A percentile compares a stretch with the other conserved stretches of the same genome.
These are phyloP conservation scores for Cyberlindnera nakhonratchasimensis DNA, from an alignment of 805 yeast genomes.

Conservation along the genomic window DNA sequence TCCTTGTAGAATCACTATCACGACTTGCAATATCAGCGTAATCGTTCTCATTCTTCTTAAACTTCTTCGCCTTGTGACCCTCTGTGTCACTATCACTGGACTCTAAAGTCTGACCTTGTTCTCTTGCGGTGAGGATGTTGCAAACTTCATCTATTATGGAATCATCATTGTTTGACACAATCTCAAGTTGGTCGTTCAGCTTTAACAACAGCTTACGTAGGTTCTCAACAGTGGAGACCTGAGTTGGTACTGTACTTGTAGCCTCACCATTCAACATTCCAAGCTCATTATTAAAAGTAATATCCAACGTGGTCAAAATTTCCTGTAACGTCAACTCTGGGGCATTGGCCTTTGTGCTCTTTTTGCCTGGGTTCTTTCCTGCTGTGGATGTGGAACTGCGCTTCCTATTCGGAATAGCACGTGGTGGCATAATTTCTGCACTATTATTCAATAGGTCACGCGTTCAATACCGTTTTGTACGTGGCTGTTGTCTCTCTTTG, in stretches of 20 bases:
- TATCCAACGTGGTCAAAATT: constrained; percentile 47
- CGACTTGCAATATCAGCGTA: neutral
- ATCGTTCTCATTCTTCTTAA: neutral
- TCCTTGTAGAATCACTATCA: neutral
- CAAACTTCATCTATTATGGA: constrained; percentile 17
- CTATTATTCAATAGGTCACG: too few relatives aligned
- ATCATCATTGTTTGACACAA: constrained; percentile 29
- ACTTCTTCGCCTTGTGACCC: constrained; percentile 5
- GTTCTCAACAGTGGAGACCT: constrained; percentile 19
- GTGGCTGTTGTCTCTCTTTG: too few relatives aligned
- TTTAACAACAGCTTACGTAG: constrained; percentile 39
- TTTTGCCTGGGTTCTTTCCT: constrained; percentile 28
- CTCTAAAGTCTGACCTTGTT: neutral
- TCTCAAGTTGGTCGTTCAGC: constrained; percentile 36
- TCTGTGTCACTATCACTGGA: constrained; percentile 3
- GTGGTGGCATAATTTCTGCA: constrained; percentile 10
- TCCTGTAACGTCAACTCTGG: constrained; percentile 46
- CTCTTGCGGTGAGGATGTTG: constrained; percentile 6
- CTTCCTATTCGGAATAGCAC: constrained; percentile 19
- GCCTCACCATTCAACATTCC: constrained; percentile 62
- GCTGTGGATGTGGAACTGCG: constrained; percentile 10
- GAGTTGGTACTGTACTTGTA: constrained; percentile 41
- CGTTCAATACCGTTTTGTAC: too few relatives aligned
- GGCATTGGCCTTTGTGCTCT: constrained; percentile 28
- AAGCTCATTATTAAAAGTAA: constrained; percentile 54